Conservation (phyloP, 192 early-diverging fungal genomes). For the Podila minutissima region DNA sequence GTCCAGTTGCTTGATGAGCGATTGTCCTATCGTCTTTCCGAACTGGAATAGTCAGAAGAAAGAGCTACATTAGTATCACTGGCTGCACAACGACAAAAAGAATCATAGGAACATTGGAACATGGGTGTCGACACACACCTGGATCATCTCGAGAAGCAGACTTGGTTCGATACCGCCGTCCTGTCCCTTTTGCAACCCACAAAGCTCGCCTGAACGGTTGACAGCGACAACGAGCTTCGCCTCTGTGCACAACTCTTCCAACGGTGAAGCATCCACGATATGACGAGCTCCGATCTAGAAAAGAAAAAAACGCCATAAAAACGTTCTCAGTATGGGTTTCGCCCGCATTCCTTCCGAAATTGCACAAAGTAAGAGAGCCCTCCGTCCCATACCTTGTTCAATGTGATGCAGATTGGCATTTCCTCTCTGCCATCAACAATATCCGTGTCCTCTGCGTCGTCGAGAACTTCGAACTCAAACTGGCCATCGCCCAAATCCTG, state of each 20-base stretch:
- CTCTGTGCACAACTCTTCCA: conserved; percentile 90
- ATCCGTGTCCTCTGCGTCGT: conserved; percentile 88
- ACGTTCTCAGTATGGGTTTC: neutral
- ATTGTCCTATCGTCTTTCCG: conserved; percentile 57
- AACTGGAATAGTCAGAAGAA: conserved; percentile 19
- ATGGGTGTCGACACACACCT: conserved; percentile 54
- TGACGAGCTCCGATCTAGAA: conserved; percentile 82
- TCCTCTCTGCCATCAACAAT: conserved; percentile 78
- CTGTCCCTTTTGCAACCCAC: conserved; percentile 87
- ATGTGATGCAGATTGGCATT: conserved; percentile 85
- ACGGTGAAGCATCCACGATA: conserved; percentile 87
- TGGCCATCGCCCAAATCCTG: conserved; percentile 83
- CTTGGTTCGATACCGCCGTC: conserved; percentile 80
- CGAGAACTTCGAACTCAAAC: conserved; percentile 92
- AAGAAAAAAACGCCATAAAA: neutral
- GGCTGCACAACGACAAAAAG: neutral
- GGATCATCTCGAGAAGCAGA: conserved; percentile 83
- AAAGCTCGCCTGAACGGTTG: conserved; percentile 82
- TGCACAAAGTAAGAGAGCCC: too few relatives aligned
- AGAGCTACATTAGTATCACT: too few relatives aligned
- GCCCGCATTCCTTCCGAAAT: neutral
- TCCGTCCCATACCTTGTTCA: conserved; percentile 72
- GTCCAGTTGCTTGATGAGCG: conserved; percentile 60
- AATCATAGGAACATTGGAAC: neutral
- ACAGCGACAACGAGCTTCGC: conserved; percentile 84